Percentiles rank a stretch among this genome's conserved stretches.
Evolutionary conservation across 2,329 filamentous ascomycete species (phyloP).

Genomic region (Anthostomella pinea): DNA sequence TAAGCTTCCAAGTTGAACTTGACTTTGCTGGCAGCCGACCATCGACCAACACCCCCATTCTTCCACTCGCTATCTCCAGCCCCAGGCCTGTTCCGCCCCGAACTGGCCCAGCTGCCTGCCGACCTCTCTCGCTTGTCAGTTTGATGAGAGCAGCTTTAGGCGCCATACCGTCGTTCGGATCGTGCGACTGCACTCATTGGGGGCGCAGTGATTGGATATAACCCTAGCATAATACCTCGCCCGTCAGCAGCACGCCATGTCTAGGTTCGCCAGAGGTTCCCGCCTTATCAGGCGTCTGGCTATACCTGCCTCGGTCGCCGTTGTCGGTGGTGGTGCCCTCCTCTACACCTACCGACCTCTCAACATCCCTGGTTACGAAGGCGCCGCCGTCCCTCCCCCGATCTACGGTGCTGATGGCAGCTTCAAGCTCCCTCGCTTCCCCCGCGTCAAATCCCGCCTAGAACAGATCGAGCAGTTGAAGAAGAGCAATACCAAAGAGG

Average conservation of each 20-base stretch:
- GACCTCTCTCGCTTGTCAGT: neutral
- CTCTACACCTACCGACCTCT: slow-evolving; percentile 63
- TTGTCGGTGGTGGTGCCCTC: slow-evolving; percentile 42
- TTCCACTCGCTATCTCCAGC: neutral
- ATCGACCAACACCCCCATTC: no score
- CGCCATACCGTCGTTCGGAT: neutral
- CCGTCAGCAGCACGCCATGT: slow-evolving; percentile 21
- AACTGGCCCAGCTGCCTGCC: neutral
- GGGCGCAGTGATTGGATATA: slow-evolving; percentile 4
- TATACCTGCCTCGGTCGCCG: slow-evolving; percentile 40
- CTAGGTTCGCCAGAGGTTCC: slow-evolving; percentile 29
- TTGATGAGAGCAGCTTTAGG: slow-evolving; percentile 2
- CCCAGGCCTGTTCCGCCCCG: neutral
- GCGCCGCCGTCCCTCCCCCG: slow-evolving; percentile 66
- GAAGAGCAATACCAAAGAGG: slow-evolving; percentile 40
- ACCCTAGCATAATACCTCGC: neutral
- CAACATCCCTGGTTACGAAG: slow-evolving; percentile 68
- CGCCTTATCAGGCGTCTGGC: slow-evolving; percentile 42
- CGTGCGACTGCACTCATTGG: slow-evolving; percentile 3
- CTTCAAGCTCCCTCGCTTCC: slow-evolving; percentile 65
- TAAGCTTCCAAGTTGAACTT: no score
- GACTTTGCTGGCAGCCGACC: neutral
- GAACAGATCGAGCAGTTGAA: slow-evolving; percentile 64
- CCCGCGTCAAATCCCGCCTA: slow-evolving; percentile 57
- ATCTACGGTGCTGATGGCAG: slow-evolving; percentile 66